Base-by-base conservation (phyloP, 2,329 filamentous ascomycete species). In the Verruconis gallopava region DNA sequence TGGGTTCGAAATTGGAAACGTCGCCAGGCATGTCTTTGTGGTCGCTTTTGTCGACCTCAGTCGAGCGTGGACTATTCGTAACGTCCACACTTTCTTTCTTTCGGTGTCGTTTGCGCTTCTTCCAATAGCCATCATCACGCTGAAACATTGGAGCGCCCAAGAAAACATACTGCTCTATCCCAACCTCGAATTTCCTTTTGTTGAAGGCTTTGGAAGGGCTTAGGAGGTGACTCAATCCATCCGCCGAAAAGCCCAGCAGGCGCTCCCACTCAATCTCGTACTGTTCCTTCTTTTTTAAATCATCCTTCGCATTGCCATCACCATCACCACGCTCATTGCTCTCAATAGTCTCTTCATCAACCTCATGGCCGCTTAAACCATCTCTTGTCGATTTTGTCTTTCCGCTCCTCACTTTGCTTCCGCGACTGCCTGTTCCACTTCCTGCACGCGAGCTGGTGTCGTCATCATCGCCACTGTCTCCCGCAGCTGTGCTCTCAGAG, bases 111-210 rank as follows among this genome's bases (percentile, higher is more conserved):
- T 51, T 54, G 5, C 50, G 47, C 46, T 61, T 63, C 49, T 59
- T 62, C 60, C 60, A 63, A 19, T 55, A 40, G 1, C 59, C 60
- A 38, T 62, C 59, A 2, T 61, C 59, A 15, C 59, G 48, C n/a
- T 60, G 55, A 47, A 61, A 63, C 55, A 61, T 63, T 18, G 60
- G 60, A n/a, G 57, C 57, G 19, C 60, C 60, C 2, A 63, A 51
- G 41, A 62, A 62, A 5, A 60, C 57, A 13, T 61, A 50, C 32
- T 57, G 54, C 46, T 63, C 60, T 3, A 63, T 56, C 1, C 59
- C 60, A 6, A 62, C 48, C 48, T 63, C 60, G 46, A 63, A 63
- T 22, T 55, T 51, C 19, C 54, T 49, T 53, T 63, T 63, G 43
- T 63, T 62, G 46, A 58, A 62, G 4, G 55, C 53, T 38, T 52